Evolutionary conservation across 257 asterid genomes (phyloP), one percentile per base, ranked within the genome.

Genomic region (Verbena officinalis): DNA sequence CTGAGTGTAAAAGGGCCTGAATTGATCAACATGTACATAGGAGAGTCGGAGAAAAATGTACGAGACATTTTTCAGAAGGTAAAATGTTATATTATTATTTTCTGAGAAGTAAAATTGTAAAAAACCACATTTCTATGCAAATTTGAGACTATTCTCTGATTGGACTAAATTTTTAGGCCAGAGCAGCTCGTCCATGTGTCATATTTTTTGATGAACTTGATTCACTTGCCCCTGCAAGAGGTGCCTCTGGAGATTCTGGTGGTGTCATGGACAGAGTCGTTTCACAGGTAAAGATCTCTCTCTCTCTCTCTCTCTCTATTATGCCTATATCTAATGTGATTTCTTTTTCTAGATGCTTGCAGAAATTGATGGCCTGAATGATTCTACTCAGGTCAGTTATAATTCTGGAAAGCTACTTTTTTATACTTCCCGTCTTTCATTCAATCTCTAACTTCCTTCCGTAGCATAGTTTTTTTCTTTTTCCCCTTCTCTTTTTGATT

Each of bases 231-330:
- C 99, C 99, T 19, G 96, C 97, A 60, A 84, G 99, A 71, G 99
- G 99, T 38, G 99, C 92, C 64, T 85, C 97, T 74, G 97, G 99
- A 57, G 99, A 94, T 81, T 94, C 99, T 38, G 99, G 97, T 38
- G 99, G 96, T 40, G 96, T 93, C 22, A 90, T 90, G 99, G 99
- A 94, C 78, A 82, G 99, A 53, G 97, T 90, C 46, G 97, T 94
- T 74, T 94, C 99, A 75, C 99, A 90, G 98, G 98, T 93, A 69
- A 61, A 33, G n/a, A 60, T n/a, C 16, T 30, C 0, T 36, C 9
- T 17, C 38, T 65, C 13, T 6, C 40, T 64, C 55, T 49, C 51
- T 62, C n/a, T 53, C 27, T 42, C 22, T 23, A 21, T 43, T 22
- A 8, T 6, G 44, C 9, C 64, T 21, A 56, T 63, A 23, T 31